Evolutionary conservation across 345 rosid species (phyloP).

Genomic region (rapeseed (Brassica napus)): DNA sequence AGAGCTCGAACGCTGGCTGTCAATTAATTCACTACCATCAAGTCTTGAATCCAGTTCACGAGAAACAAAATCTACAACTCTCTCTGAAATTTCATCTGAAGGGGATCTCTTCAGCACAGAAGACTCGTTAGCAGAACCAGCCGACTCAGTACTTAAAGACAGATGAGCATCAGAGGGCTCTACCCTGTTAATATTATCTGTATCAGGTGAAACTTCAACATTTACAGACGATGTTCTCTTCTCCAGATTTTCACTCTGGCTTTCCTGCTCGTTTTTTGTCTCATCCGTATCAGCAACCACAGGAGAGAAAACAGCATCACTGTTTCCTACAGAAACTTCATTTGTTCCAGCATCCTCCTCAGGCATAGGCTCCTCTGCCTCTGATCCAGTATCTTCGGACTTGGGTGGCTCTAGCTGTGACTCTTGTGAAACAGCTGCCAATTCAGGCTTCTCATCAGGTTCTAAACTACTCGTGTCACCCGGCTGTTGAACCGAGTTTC

Average conservation of each 20-base stretch:
- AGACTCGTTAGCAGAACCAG: constrained; percentile 41
- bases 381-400: constrained; percentile 44
- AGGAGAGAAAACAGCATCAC: constrained; percentile 34
- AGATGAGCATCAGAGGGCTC: constrained; percentile 46
- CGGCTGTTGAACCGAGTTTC: constrained; percentile 31
- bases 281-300: constrained; percentile 45
- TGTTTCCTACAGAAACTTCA: constrained; percentile 33
- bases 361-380: constrained; percentile 45
- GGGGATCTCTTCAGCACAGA: constrained; percentile 42
- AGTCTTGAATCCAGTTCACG: constrained; percentile 46
- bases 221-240: constrained; percentile 42
- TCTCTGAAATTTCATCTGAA: constrained; percentile 50
- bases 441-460: constrained; percentile 44
- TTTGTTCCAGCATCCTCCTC: constrained; percentile 45
- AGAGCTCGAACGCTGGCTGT: constrained; percentile 48
- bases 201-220: constrained; percentile 46
- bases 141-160: constrained; percentile 37
- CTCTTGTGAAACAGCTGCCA: constrained; percentile 40
- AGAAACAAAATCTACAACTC: constrained; percentile 46
- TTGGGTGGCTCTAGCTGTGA: constrained; percentile 44
- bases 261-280: constrained; percentile 40
- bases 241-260: constrained; percentile 41
- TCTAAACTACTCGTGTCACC: constrained; percentile 36
- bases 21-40: constrained; percentile 46
- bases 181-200: constrained; percentile 33